These are phyloP conservation scores for Plantago lanceolata DNA, from an alignment of 305 asterid genomes.

Conservation along the genomic window DNA sequence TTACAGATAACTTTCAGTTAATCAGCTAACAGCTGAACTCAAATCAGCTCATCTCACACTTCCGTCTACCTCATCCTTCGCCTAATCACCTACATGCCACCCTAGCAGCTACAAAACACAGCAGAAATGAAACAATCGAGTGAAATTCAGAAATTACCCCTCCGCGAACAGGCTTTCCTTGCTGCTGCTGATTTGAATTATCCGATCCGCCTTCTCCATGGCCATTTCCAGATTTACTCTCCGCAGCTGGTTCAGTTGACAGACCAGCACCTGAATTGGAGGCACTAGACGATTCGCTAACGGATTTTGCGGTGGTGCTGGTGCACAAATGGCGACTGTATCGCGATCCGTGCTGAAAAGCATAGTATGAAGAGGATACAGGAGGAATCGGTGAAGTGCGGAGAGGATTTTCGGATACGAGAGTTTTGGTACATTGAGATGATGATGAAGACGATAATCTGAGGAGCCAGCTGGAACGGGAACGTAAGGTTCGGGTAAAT, in stretches of 20 bases:
- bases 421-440: neutral
- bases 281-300: neutral
- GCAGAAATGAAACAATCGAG: neutral
- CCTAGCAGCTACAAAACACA: neutral
- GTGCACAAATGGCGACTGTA: slow-evolving; percentile 1
- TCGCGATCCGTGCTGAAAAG: neutral
- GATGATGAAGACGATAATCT: neutral
- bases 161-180: slow-evolving; percentile 68
- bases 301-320: neutral
- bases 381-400: neutral
- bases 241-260: slow-evolving; percentile 17
- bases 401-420: neutral
- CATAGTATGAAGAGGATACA: neutral
- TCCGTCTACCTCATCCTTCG: no score
- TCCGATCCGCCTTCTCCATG: slow-evolving; percentile 45
- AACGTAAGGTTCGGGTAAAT: neutral
- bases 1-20: neutral
- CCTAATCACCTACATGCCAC: neutral
- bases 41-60: no score
- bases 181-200: slow-evolving; percentile 45
- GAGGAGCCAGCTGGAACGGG: neutral
- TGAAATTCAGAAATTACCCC: slow-evolving; percentile 41
- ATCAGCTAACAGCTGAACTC: neutral
- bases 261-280: neutral
- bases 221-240: slow-evolving; percentile 39